Evolutionary conservation across 257 asterid species (phyloP).

Genomic region (Rehmannia glutinosa): DNA sequence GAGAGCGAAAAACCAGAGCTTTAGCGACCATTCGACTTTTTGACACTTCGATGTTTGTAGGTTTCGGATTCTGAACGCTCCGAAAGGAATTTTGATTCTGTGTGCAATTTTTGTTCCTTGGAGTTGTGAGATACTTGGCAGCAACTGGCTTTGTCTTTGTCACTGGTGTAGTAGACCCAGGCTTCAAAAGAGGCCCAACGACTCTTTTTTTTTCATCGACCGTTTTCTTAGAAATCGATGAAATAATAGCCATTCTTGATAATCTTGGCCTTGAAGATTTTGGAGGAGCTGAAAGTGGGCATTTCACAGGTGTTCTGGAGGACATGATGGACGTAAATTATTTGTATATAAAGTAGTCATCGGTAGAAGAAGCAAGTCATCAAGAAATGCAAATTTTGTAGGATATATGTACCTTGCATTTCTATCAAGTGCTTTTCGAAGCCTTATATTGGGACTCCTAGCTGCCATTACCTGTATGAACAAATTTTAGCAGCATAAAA

Average conservation of each 20-base stretch:
- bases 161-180: conserved; percentile 42
- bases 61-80: conserved; percentile 69
- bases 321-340: neutral
- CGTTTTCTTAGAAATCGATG: conserved; percentile 53
- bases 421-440: conserved; percentile 64
- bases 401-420: conserved; percentile 42
- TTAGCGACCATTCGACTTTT: conserved; percentile 45
- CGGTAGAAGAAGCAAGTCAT: neutral
- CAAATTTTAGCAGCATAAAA: neutral
- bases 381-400: neutral
- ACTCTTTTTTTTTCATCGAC: conserved; percentile 36
- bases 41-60: conserved; percentile 35
- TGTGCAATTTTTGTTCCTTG: conserved; percentile 56
- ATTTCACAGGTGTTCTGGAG: conserved; percentile 76
- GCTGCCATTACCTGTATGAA: conserved; percentile 90
- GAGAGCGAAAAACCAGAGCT: conserved; percentile 71
- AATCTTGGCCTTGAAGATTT: conserved; percentile 65
- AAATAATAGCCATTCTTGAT: conserved; percentile 46
- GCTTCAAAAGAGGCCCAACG: conserved; percentile 31
- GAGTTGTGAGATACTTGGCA: conserved; percentile 90
- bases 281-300: conserved; percentile 89
- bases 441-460: conserved; percentile 81
- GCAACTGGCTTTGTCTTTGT: conserved; percentile 65
- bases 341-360: neutral
- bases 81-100: conserved; percentile 43